Percentiles rank a stretch among this genome's conserved stretches.
Evolutionary conservation across 2,329 filamentous ascomycete species (phyloP).

Genomic region (Fusarium ambrosium): DNA sequence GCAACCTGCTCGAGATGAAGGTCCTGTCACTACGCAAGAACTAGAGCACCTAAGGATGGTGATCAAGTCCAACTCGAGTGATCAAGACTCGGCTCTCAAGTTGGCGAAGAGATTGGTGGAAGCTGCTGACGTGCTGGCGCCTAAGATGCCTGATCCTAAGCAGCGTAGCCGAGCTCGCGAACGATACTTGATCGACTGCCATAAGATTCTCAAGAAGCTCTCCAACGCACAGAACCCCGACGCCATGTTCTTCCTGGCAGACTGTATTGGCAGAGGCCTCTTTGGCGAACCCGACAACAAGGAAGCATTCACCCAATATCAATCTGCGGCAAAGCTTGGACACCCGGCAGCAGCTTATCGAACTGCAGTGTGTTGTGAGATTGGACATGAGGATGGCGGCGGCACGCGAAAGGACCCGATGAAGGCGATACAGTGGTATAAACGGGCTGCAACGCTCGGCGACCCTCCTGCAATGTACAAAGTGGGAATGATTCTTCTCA

Average conservation of each 20-base stretch:
- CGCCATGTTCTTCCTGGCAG: constrained; percentile 94
- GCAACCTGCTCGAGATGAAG: constrained; percentile 49
- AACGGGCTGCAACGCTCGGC: constrained; percentile 88
- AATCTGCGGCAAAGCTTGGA: constrained; percentile 90
- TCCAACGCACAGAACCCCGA: constrained; percentile 79
- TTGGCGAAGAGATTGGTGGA: constrained; percentile 89
- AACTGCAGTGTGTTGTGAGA: constrained; percentile 96
- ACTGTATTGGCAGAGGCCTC: constrained; percentile 85
- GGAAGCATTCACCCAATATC: constrained; percentile 93
- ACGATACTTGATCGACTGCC: constrained; percentile 85
- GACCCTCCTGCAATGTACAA: constrained; percentile 98
- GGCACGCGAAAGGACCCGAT: constrained; percentile 91
- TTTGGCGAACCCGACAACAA: constrained; percentile 88
- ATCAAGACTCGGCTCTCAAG: constrained; percentile 77
- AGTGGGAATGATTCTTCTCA: constrained; percentile 94
- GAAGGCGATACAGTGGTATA: constrained; percentile 99
- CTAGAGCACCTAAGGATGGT: constrained; percentile 79
- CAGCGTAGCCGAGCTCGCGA: constrained; percentile 82
- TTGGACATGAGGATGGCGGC: constrained; percentile 93
- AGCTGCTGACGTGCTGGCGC: constrained; percentile 81
- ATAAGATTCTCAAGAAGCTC: constrained; percentile 93
- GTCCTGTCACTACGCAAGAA: constrained; percentile 80
- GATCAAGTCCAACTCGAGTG: constrained; percentile 78
- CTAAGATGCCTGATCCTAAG: constrained; percentile 75
- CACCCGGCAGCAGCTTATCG: constrained; percentile 91